Evolutionary conservation across 495 filamentous ascomycete species (phyloP).

Genomic region (Penicillium desertorum): DNA sequence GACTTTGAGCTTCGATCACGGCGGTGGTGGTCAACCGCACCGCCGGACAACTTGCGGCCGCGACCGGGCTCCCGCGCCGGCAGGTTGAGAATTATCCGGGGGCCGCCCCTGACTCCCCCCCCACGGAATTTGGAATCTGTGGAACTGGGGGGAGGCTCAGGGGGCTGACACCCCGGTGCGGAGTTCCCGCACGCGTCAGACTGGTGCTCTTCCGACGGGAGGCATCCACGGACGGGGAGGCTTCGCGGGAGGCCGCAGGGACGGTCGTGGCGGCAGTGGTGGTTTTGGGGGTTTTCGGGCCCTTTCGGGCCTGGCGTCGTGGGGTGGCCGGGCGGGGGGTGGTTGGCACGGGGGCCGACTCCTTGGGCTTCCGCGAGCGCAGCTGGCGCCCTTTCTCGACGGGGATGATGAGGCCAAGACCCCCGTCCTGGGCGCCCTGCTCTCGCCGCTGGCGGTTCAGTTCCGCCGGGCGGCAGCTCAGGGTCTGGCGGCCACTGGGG

Average conservation of each 20-base stretch:
- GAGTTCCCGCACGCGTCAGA: background rate
- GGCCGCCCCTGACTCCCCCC: background rate
- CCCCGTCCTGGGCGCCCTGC: background rate
- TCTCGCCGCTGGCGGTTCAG: conserved; percentile 33
- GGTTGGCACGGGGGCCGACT: background rate
- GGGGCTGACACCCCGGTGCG: conserved; percentile 1
- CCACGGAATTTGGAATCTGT: background rate
- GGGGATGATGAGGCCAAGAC: background rate
- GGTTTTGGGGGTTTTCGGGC: conserved; percentile 2
- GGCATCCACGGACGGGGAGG: conserved; percentile 5
- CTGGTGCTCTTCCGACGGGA: conserved; percentile 5
- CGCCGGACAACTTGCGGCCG: background rate
- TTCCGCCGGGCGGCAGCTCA: conserved; percentile 73
- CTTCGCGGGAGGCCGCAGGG: background rate
- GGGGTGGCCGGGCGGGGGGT: conserved; percentile 3
- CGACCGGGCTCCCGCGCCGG: background rate
- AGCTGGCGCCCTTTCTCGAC: background rate
- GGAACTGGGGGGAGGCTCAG: background rate
- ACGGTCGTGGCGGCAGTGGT: background rate
- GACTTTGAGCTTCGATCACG: background rate
- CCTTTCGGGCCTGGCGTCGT: background rate
- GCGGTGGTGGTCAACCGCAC: background rate
- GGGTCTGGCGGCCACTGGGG: conserved; percentile 66
- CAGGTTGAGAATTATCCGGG: background rate
- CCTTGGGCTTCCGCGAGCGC: conserved; percentile 7